Evolutionary conservation across 2,329 filamentous ascomycete genomes (phyloP), one percentile per base, ranked within the genome.

Genomic region (Ophiostoma quercus): DNA sequence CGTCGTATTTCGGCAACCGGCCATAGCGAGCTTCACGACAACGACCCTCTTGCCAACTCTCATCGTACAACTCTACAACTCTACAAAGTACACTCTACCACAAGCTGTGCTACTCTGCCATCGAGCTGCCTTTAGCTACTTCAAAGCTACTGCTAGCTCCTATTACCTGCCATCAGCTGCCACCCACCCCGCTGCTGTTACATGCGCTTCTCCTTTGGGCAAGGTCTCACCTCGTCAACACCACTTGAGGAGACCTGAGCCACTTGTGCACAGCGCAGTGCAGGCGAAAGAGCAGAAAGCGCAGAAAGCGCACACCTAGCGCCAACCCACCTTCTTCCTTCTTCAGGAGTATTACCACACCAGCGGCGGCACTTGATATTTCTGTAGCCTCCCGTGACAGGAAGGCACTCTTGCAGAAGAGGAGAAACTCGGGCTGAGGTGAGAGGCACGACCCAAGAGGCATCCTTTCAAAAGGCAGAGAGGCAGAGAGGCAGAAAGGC

Each of bases 161-260:
- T 39, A 12, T 57, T 57, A 57, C n/a, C 51, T 57, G 22, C 51
- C 22, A 57, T 57, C 51, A 67, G 41, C 25, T 51, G 41, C 57
- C 66, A 43, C 22, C 22, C 66, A 39, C 66, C 66, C 66, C 66
- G 43, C 66, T 57, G 66, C 47, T 25, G 47, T 37, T 67, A 37
- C 43, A 67, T 67, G 39, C 65, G 22, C 65, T 41, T 43, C 65
- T 47, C 37, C 22, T 66, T 66, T 47, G 25, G 66, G 66, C 29
- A 57, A 67, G 41, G 66, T 54, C 47, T 54, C 66, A 67, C 29
- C 47, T 54, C 3, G 8, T 16, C 32, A 67, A 37, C 47, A 54
- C 29, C 19, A 25, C 60, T 63, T 63, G 41, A 43, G 34, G 37
- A 19, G 8, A 14, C 39, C 12, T 41, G 39, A 41, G 39, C 29